Evolutionary conservation across 192 early-diverging fungal genomes (phyloP), one percentile per base, ranked within the genome.

Genomic region (Podila epigama): DNA sequence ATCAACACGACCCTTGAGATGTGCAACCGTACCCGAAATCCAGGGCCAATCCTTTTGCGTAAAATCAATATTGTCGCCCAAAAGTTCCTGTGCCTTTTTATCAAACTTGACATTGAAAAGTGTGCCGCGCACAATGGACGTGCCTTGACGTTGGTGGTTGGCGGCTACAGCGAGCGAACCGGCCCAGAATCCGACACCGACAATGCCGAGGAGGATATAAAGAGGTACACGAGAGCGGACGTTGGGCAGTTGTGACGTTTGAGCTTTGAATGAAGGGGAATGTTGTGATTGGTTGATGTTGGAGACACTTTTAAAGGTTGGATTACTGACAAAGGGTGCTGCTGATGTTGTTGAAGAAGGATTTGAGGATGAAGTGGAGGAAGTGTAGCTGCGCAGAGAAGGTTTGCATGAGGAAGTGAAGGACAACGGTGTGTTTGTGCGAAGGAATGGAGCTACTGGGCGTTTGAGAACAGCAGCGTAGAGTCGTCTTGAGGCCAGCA

Each of bases 1-100:
- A 65, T 89, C 70, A 18, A 88, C 80, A 28, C 80, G 60, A 5
- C 88, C 88, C 58, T 89, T 86, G 50, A 89, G 73, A 71, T 89
- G 83, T 42, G 88, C 88, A 12, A 89, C 84, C 0, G 79, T 82
- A 3, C 88, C 88, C n/a, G 71, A 79, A 68, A 89, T 87, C 88
- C 88, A 89, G 16, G 88, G 85, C 84, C 84, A 87, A 10, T 32
- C 54, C 18, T 79, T 80, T 51, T 79, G 63, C 25, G 82, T 80
- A 64, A 85, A 89, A 63, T 84, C 82, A 48, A 89, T 75, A 18
- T 84, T 66, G 16, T 82, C 80, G 3, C 88, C 88, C n/a, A 89
- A 57, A 11, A 85, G 52, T 37, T 70, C 79, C 40, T 80, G 67
- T 5, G 82, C 83, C 33, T 79, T 67, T 12, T 68, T 75, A 53